Base-by-base conservation (phyloP, 345 rosid genomes). In the Garcia nutans region DNA sequence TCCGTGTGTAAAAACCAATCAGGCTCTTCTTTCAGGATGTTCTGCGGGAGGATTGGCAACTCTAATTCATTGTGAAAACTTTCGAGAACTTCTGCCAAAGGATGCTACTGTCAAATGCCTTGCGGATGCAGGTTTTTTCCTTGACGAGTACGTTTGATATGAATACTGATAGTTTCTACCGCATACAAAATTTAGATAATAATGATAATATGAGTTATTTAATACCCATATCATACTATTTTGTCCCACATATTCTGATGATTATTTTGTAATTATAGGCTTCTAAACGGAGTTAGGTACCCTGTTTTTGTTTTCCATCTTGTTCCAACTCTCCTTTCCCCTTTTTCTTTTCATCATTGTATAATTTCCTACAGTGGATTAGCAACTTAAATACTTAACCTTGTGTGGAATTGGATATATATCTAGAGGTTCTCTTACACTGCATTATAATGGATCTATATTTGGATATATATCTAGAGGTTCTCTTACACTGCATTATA, bases 41-140 rank as follows among this genome's bases (percentile, higher is more conserved):
- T 95, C 99, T 81, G 97, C 99, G 57, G 99, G 99, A 62, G 98
- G 97, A 20, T 85, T 95, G 86, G 96, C 99, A 69, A 76, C 98
- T 68, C 86, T 93, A 74, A 90, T 91, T 73, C 97, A 93, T 68
- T 95, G 98, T 65, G 97, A 95, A 73, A 82, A 86, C 79, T 95
- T 90, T 81, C 87, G 82, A 31, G 86, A 88, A 71, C 88, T 65
- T 82, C 59, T 95, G 74, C 92, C 97, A 0, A 90, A 91, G 83
- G 85, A 78, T 68, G 88, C 86, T 24, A 73, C 84, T 72, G 94
- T 95, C 76, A 95, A 95, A 83, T 95, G 97, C 82, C 92, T 95
- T 85, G 92, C 96, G n/a, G 97, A 91, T 83, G 99, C 89, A 76
- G 90, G 92, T 74, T 91, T 82, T 86, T 93, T 93, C 79, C 97